A percentile compares a stretch with the other conserved stretches of the same genome.
Evolutionary conservation across 371 early-diverging fungal species (phyloP).

Genomic region (Mucor mucedo): DNA sequence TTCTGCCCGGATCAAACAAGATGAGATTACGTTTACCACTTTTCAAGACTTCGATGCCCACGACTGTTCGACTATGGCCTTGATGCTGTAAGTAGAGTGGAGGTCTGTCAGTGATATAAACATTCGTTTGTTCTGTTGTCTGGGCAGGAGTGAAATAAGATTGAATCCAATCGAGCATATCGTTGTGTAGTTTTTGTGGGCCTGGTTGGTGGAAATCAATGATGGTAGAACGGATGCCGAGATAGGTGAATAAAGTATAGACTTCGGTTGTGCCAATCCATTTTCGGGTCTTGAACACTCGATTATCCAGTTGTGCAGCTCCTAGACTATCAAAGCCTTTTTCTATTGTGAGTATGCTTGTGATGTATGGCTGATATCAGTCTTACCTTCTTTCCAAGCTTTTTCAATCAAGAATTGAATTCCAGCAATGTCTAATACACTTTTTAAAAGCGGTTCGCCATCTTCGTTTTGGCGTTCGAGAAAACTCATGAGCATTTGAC

Average conservation of each 20-base stretch:
- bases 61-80: conserved; percentile 74
- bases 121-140: conserved; percentile 20
- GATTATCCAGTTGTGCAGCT: conserved; percentile 63
- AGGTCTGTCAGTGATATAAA: conserved; percentile 58
- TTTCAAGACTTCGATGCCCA: conserved; percentile 67
- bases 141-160: conserved; percentile 45
- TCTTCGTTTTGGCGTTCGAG: conserved; percentile 42
- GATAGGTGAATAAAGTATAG: conserved; percentile 64
- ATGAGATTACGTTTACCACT: conserved; percentile 58
- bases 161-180: conserved; percentile 61
- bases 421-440: conserved; percentile 55
- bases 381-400: conserved; percentile 68
- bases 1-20: conserved; percentile 71
- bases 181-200: conserved; percentile 60
- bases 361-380: too few relatives aligned
- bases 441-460: conserved; percentile 34
- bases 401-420: conserved; percentile 69
- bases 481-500: conserved; percentile 72
- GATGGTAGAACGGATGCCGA: conserved; percentile 66
- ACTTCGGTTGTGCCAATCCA: conserved; percentile 87
- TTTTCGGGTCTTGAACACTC: conserved; percentile 65
- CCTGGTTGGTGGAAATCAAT: conserved; percentile 76
- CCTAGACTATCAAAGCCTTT: conserved; percentile 64
- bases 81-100: conserved; percentile 80
- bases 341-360: too few relatives aligned